Evolutionary conservation across 2,329 filamentous ascomycete genomes (phyloP).

Genomic region (Fusarium dimerum): DNA sequence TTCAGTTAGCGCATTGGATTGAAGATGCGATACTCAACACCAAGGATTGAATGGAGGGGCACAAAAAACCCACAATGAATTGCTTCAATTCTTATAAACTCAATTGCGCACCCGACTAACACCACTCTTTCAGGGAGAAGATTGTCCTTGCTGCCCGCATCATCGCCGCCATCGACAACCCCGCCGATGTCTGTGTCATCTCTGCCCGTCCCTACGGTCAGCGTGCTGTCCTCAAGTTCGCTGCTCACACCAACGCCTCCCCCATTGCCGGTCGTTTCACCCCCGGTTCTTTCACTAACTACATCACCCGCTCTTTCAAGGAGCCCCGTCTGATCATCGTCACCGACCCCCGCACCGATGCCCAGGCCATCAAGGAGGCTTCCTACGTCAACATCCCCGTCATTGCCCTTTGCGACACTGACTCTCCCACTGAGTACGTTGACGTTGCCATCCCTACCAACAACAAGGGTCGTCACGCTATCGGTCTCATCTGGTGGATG

Average conservation of each 20-base stretch:
- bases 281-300: conserved; percentile 99
- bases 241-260: conserved; percentile 94
- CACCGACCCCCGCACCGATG: conserved; percentile 98
- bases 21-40: background rate
- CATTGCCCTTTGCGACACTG: conserved; percentile 98
- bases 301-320: conserved; percentile 99
- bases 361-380: conserved; percentile 99
- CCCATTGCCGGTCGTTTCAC: conserved; percentile 99
- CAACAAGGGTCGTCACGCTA: conserved; percentile 99
- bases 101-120: conserved; percentile 18
- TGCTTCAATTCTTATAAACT: conserved; percentile 1
- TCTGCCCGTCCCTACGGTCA: conserved; percentile 99
- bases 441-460: conserved; percentile 99
- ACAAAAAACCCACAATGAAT: conserved; percentile 22
- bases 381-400: conserved; percentile 99
- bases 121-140: conserved; percentile 76
- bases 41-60: conserved; percentile 16
- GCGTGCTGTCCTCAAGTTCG: conserved; percentile 99
- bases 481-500: conserved; percentile 99
- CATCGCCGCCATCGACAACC: conserved; percentile 99
- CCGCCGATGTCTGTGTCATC: conserved; percentile 98
- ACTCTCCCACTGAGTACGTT: conserved; percentile 99
- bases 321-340: conserved; percentile 99
- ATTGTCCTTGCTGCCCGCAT: conserved; percentile 98
- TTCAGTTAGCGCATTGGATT: background rate